A percentile compares a stretch with the other conserved stretches of the same genome.
These are phyloP conservation scores for Esteya vermicola DNA, from an alignment of 2,329 filamentous ascomycete genomes.

Conservation along the genomic window DNA sequence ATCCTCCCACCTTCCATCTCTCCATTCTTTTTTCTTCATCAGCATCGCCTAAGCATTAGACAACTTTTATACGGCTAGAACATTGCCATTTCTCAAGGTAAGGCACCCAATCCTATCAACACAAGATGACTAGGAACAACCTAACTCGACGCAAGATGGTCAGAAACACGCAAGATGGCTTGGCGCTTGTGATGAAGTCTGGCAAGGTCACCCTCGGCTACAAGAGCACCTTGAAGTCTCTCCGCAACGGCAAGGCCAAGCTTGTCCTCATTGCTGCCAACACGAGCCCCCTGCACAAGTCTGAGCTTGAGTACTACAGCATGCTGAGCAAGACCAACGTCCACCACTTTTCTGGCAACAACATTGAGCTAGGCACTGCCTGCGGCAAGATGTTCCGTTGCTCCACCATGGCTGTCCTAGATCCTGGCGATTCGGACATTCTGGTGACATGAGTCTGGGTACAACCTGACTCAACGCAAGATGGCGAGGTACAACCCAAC, in stretches of 20 bases:
- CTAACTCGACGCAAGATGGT: too few relatives aligned
- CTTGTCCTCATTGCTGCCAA: constrained; percentile 84
- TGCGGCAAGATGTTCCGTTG: constrained; percentile 98
- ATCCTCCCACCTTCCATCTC: too few relatives aligned
- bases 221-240: constrained; percentile 47
- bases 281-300: constrained; percentile 95
- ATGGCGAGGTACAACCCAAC: too few relatives aligned
- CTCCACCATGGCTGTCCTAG: constrained; percentile 92
- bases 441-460: too few relatives aligned
- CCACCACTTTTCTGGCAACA: constrained; percentile 97
- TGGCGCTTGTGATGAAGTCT: constrained; percentile 49
- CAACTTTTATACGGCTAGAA: too few relatives aligned
- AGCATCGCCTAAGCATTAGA: too few relatives aligned
- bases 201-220: constrained; percentile 79
- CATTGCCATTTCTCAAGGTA: too few relatives aligned
- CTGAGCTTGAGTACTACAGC: constrained; percentile 88
- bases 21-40: too few relatives aligned
- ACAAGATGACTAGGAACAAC: too few relatives aligned
- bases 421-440: constrained; percentile 98
- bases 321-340: constrained; percentile 90
- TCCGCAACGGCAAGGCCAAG: constrained; percentile 73
- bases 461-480: too few relatives aligned
- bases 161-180: too few relatives aligned
- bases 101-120: too few relatives aligned
- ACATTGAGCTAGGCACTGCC: constrained; percentile 96